A percentile compares a stretch with the other conserved stretches of the same genome.
These are phyloP conservation scores for Exophiala viscosa DNA, from an alignment of 2,329 filamentous ascomycete species.

Conservation along the genomic window DNA sequence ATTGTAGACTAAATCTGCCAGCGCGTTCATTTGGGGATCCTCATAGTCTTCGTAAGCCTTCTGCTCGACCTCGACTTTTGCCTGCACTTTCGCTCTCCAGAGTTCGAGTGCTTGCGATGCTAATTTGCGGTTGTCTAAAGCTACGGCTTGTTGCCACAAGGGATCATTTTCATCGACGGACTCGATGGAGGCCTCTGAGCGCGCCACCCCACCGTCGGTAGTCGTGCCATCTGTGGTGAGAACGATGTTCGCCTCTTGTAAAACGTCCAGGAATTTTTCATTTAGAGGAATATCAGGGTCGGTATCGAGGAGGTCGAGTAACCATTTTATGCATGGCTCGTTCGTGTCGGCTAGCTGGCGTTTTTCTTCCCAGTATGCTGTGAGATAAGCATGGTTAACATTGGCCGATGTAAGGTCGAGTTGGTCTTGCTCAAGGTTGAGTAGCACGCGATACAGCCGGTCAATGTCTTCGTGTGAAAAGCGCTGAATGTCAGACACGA, in stretches of 20 bases:
- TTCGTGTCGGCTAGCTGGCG: background rate
- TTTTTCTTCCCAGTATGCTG: constrained; percentile 7
- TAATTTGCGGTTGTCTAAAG: constrained; percentile 17
- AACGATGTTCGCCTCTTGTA: constrained; percentile 20
- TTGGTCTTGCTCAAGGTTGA: constrained; percentile 11
- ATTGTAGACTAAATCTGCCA: constrained; percentile 13
- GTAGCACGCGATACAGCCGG: constrained; percentile 15
- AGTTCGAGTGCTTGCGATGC: constrained; percentile 17
- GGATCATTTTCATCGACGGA: constrained; percentile 17
- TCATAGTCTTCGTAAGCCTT: constrained; percentile 12
- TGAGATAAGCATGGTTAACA: constrained; percentile 6
- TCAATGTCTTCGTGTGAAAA: constrained; percentile 18
- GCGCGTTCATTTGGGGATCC: constrained; percentile 8
- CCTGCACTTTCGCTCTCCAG: constrained; percentile 12
- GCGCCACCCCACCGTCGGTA: constrained; percentile 11
- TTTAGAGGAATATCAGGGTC: constrained; percentile 12
- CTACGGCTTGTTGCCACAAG: constrained; percentile 21
- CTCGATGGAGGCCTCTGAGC: constrained; percentile 8
- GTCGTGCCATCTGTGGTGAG: constrained; percentile 14
- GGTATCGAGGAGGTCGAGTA: constrained; percentile 8
- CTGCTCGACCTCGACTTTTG: constrained; percentile 11
- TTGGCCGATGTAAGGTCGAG: constrained; percentile 1
- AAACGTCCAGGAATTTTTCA: constrained; percentile 20
- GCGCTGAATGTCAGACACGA: constrained; percentile 7
- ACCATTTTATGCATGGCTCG: constrained; percentile 14